phyloP scores from a whole-genome alignment of 1,284 basidiomycete species.

The Wallemia ichthyophaga region DNA sequence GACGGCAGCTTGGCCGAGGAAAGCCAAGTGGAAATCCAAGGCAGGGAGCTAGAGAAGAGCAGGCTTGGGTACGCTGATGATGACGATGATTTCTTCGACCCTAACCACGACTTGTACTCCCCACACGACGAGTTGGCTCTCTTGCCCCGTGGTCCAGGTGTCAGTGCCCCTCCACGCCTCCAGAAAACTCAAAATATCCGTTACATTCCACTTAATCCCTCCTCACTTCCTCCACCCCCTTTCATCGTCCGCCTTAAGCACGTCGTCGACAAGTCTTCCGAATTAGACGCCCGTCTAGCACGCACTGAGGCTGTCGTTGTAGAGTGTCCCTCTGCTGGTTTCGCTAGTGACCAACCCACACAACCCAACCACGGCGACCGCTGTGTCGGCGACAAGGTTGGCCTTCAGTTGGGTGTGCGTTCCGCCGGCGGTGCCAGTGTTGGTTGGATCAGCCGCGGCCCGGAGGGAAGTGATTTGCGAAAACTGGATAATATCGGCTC shows the following conservation, averaged over 20 bases:
- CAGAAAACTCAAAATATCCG: conserved; percentile 39
- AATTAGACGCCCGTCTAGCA: conserved; percentile 21
- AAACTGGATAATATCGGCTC: conserved; percentile 53
- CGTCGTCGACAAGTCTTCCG: conserved; percentile 35
- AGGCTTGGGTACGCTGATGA: conserved; percentile 12
- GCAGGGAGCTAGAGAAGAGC: conserved; percentile 1
- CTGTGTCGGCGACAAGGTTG: conserved; percentile 38
- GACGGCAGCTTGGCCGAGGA: conserved; percentile 3
- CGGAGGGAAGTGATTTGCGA: conserved; percentile 24
- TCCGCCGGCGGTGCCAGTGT: conserved; percentile 52
- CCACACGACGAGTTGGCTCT: conserved; percentile 11
- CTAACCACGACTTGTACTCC: conserved; percentile 17
- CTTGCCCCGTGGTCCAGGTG: conserved; percentile 8
- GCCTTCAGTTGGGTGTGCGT: conserved; percentile 31
- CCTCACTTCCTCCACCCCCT: conserved; percentile 18
- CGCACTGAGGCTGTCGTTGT: conserved; percentile 40
- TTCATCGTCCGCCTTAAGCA: conserved; percentile 32
- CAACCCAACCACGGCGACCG: conserved; percentile 20
- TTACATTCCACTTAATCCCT: conserved; percentile 36
- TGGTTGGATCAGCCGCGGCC: conserved; percentile 36
- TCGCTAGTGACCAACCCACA: conserved; percentile 20
- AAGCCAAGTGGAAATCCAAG: background rate
- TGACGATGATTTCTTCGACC: conserved; percentile 15
- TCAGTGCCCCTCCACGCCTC: conserved; percentile 16
- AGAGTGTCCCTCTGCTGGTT: conserved; percentile 47